Evolutionary conservation across 108 stramenopile genomes (phyloP), one percentile per base, ranked within the genome.

Genomic region (Parietichytrium sp.): DNA sequence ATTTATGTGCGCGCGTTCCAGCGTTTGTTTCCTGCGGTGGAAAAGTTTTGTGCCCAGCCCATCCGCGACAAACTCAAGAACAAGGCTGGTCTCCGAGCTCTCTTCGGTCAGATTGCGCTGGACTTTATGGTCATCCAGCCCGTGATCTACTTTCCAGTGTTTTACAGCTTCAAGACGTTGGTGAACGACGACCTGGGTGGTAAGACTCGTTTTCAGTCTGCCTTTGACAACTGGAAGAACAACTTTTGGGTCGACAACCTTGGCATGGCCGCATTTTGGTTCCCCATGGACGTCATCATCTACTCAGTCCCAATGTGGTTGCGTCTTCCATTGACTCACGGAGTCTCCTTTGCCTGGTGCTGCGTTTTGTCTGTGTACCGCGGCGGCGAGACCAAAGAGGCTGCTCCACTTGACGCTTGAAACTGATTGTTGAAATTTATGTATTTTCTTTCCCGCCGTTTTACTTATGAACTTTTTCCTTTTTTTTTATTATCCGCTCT

Each of bases 91-190:
- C 83, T 92, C 48, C 12, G 31, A 2, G 81, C 82, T 29, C 29
- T 92, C 33, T 55, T 31, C 84, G 89, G 83, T 84, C 88, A 84
- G 61, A 87, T 91, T 3, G 89, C 89, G 52, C 48, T 92, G n/a
- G 92, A 91, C 85, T 89, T 90, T 79, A 89, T 85, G 81, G 88
- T 93, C 0, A 92, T 93, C 85, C 95, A 96, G 86, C 95, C 95
- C 10, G 54, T 94, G 10, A 87, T 93, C 84, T 96, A 96, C 84
- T 96, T 96, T 83, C 95, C 95, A 20, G 93, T 89, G 6, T 96
- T 96, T 88, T 96, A 96, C 83, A 83, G 51, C 23, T 92, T 93
- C 4, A 91, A 89, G 84, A 94, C 94, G 79, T 27, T 94, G 23
- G 93, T 95, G 4, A 31, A 52, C 18, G 4, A 49, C 15, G 79